Evolutionary conservation across 495 filamentous ascomycete genomes (phyloP).

Genomic region (Penicillium daleae): DNA sequence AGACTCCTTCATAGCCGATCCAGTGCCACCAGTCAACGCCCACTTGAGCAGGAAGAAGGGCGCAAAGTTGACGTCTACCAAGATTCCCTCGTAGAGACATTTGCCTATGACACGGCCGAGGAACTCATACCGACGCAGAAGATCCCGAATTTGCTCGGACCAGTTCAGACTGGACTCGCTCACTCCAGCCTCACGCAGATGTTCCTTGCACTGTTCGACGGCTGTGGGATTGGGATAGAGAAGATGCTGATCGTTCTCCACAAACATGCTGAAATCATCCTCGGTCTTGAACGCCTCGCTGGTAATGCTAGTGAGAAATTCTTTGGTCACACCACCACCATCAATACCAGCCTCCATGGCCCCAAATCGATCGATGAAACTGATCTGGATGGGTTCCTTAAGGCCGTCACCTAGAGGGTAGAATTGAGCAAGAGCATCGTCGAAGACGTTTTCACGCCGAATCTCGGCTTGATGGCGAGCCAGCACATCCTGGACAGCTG

Average conservation of each 20-base stretch:
- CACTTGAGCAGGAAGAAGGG: slow-evolving; percentile 97
- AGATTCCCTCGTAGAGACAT: slow-evolving; percentile 96
- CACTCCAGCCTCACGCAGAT: slow-evolving; percentile 56
- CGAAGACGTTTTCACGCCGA: slow-evolving; percentile 76
- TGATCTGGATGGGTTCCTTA: slow-evolving; percentile 97
- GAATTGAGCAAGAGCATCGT: slow-evolving; percentile 84
- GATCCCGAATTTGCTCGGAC: slow-evolving; percentile 58
- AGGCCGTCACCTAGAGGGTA: slow-evolving; percentile 79
- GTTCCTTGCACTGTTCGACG: slow-evolving; percentile 71
- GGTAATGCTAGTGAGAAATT: slow-evolving; percentile 91
- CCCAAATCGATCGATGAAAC: slow-evolving; percentile 90
- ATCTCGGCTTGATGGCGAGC: slow-evolving; percentile 81
- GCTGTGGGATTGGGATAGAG: slow-evolving; percentile 86
- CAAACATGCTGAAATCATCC: slow-evolving; percentile 63
- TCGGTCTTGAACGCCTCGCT: slow-evolving; percentile 78
- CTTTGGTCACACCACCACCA: slow-evolving; percentile 96
- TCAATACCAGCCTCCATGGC: slow-evolving; percentile 92
- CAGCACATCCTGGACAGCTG: slow-evolving; percentile 53
- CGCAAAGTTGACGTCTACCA: slow-evolving; percentile 92
- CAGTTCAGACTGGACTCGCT: slow-evolving; percentile 58
- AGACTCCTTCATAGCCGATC: slow-evolving; percentile 63
- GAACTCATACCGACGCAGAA: slow-evolving; percentile 85
- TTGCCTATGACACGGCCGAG: slow-evolving; percentile 92
- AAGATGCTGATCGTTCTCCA: slow-evolving; percentile 85
- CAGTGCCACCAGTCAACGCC: slow-evolving; percentile 72